Percentiles rank a stretch among this genome's conserved stretches.
These are phyloP conservation scores for Phaseolus lunatus DNA, from an alignment of 306 rosid species.

Conservation along the genomic window DNA sequence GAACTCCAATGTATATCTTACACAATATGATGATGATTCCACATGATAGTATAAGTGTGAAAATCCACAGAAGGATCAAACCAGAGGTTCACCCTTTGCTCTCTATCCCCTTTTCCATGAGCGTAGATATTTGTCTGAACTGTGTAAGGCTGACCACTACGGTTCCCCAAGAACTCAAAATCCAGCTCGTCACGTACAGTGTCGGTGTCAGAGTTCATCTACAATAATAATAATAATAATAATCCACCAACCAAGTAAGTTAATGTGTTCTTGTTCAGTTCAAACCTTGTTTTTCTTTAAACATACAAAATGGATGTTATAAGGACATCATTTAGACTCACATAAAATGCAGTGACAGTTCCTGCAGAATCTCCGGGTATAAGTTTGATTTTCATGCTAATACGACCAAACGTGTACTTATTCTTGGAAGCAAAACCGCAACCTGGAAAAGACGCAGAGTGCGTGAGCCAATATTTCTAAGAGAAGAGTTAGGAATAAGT, in stretches of 20 bases:
- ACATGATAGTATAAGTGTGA: conserved; percentile 83
- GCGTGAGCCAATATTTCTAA: no score
- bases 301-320: neutral
- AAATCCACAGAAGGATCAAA: conserved; percentile 82
- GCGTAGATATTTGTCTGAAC: conserved; percentile 94
- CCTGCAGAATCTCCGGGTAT: conserved; percentile 94
- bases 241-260: neutral
- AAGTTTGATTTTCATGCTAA: conserved; percentile 97
- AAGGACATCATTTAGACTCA: conserved; percentile 21
- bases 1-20: conserved; percentile 45
- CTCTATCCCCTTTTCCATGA: conserved; percentile 84
- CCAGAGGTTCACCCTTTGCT: conserved; percentile 93
- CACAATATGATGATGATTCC: conserved; percentile 78
- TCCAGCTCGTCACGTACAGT: conserved; percentile 82
- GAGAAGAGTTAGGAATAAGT: neutral
- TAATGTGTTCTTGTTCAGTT: neutral
- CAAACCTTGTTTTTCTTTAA: neutral
- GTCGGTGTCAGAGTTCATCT: conserved; percentile 81
- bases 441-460: conserved; percentile 53
- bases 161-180: conserved; percentile 94
- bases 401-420: conserved; percentile 82
- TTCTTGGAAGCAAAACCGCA: conserved; percentile 85
- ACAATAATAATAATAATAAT: conserved; percentile 30
- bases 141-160: conserved; percentile 86
- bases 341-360: conserved; percentile 94